Evolutionary conservation across 441 rosid species (phyloP).

Genomic region (Eutrema salsugineum): DNA sequence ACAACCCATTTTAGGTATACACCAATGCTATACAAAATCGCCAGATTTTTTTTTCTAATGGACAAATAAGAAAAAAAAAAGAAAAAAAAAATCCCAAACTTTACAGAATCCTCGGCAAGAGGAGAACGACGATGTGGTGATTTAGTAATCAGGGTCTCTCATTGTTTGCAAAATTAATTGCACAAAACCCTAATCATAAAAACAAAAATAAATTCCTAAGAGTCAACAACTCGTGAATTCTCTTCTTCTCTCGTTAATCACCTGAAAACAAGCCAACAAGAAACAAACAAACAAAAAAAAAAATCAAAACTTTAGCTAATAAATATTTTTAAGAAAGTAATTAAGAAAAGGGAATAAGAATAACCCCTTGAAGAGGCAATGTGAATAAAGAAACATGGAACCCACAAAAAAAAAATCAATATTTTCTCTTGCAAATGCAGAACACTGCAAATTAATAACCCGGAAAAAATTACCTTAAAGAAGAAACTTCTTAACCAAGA

Average conservation of each 20-base stretch:
- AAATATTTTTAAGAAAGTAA: background rate
- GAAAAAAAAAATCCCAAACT: slow-evolving; percentile 4
- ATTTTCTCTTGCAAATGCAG: background rate
- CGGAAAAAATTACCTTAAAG: slow-evolving; percentile 2
- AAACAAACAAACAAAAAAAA: slow-evolving; percentile 2
- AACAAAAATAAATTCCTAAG: slow-evolving; percentile 19
- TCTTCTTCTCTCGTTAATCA: slow-evolving; percentile 37
- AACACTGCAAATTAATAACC: background rate
- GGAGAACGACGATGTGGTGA: slow-evolving; percentile 21
- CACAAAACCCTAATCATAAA: slow-evolving; percentile 38
- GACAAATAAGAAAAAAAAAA: slow-evolving; percentile 17
- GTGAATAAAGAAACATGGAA: slow-evolving; percentile 15
- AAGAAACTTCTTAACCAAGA: slow-evolving; percentile 15
- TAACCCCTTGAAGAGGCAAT: slow-evolving; percentile 62
- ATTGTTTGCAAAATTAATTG: slow-evolving; percentile 36
- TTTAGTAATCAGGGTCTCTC: slow-evolving; percentile 60
- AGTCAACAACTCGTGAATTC: slow-evolving; percentile 27
- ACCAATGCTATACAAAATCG: slow-evolving; percentile 50
- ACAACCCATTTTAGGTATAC: slow-evolving; percentile 57
- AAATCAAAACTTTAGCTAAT: background rate
- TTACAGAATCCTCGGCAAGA: slow-evolving; percentile 29
- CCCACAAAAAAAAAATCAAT: slow-evolving; percentile 10
- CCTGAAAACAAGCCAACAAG: slow-evolving; percentile 23
- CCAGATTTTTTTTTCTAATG: slow-evolving; percentile 52
- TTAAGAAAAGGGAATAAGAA: slow-evolving; percentile 28